phyloP scores from a whole-genome alignment of 75 land plant species.

The Pinus taeda region DNA sequence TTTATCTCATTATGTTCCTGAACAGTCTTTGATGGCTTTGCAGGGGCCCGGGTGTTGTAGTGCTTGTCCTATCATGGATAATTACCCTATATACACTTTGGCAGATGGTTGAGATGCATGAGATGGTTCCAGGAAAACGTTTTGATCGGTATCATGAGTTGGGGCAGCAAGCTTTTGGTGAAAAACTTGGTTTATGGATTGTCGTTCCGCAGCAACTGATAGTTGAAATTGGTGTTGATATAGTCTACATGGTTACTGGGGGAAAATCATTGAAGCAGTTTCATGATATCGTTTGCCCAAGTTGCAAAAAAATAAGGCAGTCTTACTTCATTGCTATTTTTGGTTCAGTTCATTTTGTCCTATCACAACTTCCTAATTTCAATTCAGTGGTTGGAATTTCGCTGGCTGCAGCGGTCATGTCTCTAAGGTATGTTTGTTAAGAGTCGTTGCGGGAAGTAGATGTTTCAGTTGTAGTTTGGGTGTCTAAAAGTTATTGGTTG shows the following conservation, averaged over 20 bases:
- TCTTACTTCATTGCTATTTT: conserved; percentile 68
- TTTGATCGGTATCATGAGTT: conserved; percentile 82
- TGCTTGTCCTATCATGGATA: conserved; percentile 53
- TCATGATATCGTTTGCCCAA: conserved; percentile 26
- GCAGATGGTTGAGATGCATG: conserved; percentile 88
- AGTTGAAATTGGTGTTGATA: conserved; percentile 56
- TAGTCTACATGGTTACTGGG: conserved; percentile 88
- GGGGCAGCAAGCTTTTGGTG: conserved; percentile 67
- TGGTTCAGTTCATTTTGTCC: conserved; percentile 50
- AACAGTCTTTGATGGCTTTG: conserved; percentile 59
- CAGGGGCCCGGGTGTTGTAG: conserved; percentile 68
- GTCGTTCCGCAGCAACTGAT: conserved; percentile 60
- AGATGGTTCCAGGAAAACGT: conserved; percentile 74
- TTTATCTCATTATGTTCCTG: too few species aligned
- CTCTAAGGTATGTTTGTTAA: conserved; percentile 39
- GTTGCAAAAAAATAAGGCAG: conserved; percentile 22
- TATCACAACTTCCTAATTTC: conserved; percentile 64
- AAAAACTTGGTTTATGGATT: conserved; percentile 64
- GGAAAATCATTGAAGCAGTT: conserved; percentile 57
- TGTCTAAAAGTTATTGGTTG: too few species aligned
- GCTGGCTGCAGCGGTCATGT: conserved; percentile 69
- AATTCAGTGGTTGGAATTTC: conserved; percentile 64
- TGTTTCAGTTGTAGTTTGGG: too few species aligned
- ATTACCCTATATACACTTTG: conserved; percentile 69
- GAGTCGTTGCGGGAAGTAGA: background rate